These are phyloP conservation scores for Podaxis sp. DNA, from an alignment of 768 basidiomycete species.

Conservation along the genomic window DNA sequence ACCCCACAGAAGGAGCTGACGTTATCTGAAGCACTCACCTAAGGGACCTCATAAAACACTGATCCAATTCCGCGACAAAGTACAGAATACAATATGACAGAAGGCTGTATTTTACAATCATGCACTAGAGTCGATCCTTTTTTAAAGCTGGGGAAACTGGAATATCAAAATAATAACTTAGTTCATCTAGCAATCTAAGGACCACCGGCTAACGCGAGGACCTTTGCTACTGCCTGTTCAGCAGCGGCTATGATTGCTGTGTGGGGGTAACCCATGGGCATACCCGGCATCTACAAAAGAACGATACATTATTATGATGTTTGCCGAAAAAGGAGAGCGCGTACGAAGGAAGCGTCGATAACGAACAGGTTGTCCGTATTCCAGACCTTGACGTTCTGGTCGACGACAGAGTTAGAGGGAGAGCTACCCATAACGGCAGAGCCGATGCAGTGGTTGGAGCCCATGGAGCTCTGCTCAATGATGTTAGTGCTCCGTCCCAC, in stretches of 20 bases:
- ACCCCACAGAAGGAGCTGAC: too few species aligned
- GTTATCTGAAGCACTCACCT: too few species aligned
- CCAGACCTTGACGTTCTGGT: conserved; percentile 51
- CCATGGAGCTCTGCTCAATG: conserved; percentile 30
- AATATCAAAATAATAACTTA: background rate
- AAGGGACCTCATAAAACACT: too few species aligned
- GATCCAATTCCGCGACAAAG: too few species aligned
- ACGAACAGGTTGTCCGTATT: conserved; percentile 49
- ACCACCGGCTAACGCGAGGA: conserved; percentile 50
- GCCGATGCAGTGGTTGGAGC: conserved; percentile 66
- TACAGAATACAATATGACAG: too few species aligned
- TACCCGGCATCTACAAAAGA: conserved; percentile 36
- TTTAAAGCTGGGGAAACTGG: background rate
- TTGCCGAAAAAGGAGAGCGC: conserved; percentile 1
- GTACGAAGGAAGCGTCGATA: conserved; percentile 38
- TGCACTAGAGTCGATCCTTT: background rate
- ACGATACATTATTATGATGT: conserved; percentile 28
- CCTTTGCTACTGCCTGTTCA: conserved; percentile 53
- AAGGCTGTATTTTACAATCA: background rate
- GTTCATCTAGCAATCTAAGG: conserved; percentile 23
- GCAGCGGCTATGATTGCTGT: conserved; percentile 52
- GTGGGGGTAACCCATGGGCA: conserved; percentile 58
- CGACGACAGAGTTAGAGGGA: conserved; percentile 36
- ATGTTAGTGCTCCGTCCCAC: background rate
- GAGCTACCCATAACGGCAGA: conserved; percentile 40